Evolutionary conservation across 352 stramenopile species (phyloP).

Genomic region (Detonula confervacea): DNA sequence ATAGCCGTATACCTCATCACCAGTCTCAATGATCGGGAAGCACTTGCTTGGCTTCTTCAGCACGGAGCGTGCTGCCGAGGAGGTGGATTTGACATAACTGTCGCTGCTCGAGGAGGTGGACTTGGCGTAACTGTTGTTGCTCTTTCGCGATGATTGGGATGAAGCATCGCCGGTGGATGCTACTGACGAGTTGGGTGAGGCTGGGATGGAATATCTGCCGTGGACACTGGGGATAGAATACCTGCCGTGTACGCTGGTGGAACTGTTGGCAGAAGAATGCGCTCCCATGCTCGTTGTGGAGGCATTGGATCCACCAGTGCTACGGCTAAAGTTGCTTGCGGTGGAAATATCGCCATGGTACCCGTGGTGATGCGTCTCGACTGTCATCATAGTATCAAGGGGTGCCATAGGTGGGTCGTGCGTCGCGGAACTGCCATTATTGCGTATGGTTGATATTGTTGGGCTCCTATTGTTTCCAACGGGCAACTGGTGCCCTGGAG

Average conservation of each 20-base stretch:
- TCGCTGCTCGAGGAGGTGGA: not conserved
- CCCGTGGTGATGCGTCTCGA: not conserved
- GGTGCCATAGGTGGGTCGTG: not conserved
- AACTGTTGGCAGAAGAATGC: not conserved
- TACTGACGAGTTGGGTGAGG: not conserved
- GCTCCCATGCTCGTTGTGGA: no score
- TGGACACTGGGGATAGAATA: not conserved
- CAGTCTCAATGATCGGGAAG: constrained; percentile 2
- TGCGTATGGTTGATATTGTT: no score
- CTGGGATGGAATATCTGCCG: not conserved
- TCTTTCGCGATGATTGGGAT: not conserved
- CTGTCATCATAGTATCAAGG: not conserved
- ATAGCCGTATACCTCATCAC: not conserved
- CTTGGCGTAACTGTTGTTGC: not conserved
- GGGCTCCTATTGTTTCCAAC: no score
- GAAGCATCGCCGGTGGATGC: not conserved
- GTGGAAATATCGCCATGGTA: not conserved
- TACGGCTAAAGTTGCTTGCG: not conserved
- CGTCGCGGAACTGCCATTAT: not conserved
- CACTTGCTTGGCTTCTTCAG: not conserved
- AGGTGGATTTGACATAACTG: not conserved
- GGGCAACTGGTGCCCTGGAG: no score
- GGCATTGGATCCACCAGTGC: no score
- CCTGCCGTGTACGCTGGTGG: not conserved
- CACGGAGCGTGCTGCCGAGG: not conserved